These are phyloP conservation scores for Gossypium gossypioides DNA, from an alignment of 441 rosid species.

Conservation along the genomic window DNA sequence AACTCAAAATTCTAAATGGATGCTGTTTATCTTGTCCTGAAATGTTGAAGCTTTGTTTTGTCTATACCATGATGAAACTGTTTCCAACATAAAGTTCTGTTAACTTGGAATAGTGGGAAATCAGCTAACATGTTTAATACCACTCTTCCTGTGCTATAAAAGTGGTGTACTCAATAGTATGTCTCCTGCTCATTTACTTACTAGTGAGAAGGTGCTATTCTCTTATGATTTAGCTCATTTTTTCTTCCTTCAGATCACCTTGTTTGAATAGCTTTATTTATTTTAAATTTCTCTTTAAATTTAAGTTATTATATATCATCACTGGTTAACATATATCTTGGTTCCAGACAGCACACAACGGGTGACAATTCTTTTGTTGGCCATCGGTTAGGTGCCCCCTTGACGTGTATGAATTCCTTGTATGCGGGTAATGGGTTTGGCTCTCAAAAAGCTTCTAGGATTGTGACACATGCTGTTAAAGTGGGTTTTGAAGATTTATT, in stretches of 20 bases:
- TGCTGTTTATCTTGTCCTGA: not conserved
- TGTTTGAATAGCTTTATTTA: not conserved
- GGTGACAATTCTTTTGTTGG: slow-evolving; percentile 22
- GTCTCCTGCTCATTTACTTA: not conserved
- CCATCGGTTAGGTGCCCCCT: slow-evolving; percentile 41
- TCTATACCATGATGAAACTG: not conserved
- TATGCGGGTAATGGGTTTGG: slow-evolving; percentile 43
- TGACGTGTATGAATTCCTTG: slow-evolving; percentile 37
- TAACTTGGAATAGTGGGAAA: not conserved
- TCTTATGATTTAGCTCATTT: not conserved
- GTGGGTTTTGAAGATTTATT: slow-evolving; percentile 40
- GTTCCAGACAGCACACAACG: slow-evolving; percentile 7
- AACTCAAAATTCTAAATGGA: not conserved
- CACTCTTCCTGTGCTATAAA: not conserved
- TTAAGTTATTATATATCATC: not conserved
- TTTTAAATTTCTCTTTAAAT: not conserved
- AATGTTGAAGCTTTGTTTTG: not conserved
- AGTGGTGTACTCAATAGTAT: not conserved
- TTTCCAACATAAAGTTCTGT: not conserved
- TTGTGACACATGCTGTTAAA: slow-evolving; percentile 27
- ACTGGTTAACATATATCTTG: slow-evolving; percentile 5
- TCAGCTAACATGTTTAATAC: not conserved
- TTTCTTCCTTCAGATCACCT: not conserved
- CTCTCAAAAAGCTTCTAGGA: slow-evolving; percentile 39
- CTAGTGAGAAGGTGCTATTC: not conserved